Base-by-base conservation (phyloP, 331 rosid genomes). In the Rhamnella rubrinervis region DNA sequence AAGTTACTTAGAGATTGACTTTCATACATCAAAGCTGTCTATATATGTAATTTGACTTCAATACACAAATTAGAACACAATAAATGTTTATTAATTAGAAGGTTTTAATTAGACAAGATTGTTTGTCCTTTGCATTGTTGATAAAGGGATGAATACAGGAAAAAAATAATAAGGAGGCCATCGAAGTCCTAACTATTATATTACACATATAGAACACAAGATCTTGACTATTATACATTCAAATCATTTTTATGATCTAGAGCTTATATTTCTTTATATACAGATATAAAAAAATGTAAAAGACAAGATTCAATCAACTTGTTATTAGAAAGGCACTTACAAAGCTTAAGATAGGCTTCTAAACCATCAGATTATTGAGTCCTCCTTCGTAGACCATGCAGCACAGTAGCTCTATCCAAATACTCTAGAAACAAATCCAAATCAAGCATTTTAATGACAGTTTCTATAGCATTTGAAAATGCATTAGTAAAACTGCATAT, bases 351-450 rank as follows among this genome's bases (percentile, higher is more conserved):
- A 72, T 91, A 93, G 49, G 87, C 67, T 49, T 88, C 92, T 52
- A 81, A 58, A 66, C 75, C 71, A 35, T 87, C 96, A 61, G 83
- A 50, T 67, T 81, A 89, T 8, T 83, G 88, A 51, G 88, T 89
- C 70, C 84, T 79, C 81, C 80, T 93, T 71, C 86, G 82, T 50
- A 93, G 80, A 23, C 97, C 97, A 73, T 91, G 95, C 68, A 93
- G 60, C 55, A 91, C 96, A 53, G 97, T 97, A 28, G 68, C 88
- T 75, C 97, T 78, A 70, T 91, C 98, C 86, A 93, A 81, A 79
- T 82, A 89, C 51, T 93, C 96, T 0, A 96, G 98, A 73, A 17
- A 44, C 66, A 91, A 68, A 61, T 96, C 98, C 74, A 83, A 68
- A 62, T 89, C 83, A 37, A 93, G 83, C 97, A 93, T 93, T 80